phyloP scores from a whole-genome alignment of 352 stramenopile species.

The Globisporangium irregulare region DNA sequence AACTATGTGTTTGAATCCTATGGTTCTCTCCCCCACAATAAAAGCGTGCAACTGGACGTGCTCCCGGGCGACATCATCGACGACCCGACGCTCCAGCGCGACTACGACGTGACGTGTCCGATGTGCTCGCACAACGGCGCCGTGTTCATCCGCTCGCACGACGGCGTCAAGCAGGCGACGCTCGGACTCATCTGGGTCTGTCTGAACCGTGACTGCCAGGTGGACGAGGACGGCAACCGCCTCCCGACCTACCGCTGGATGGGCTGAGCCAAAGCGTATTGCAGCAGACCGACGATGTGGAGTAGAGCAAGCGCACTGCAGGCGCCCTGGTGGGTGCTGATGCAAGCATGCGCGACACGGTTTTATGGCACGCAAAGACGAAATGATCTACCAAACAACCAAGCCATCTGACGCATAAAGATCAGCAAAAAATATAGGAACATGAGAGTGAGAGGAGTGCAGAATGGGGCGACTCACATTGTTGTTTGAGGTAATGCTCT shows the following conservation, averaged over 20 bases:
- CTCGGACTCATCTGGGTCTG: constrained; percentile 88
- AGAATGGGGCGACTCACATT: background rate
- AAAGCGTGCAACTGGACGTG: constrained; percentile 80
- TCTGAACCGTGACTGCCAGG: constrained; percentile 84
- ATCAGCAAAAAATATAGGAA: background rate
- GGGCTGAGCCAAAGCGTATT: constrained; percentile 32
- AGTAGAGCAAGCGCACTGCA: background rate
- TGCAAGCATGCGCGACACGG: background rate
- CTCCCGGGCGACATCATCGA: constrained; percentile 85
- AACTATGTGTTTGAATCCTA: constrained; percentile 1
- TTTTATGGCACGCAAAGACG: background rate
- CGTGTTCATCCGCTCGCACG: constrained; percentile 86
- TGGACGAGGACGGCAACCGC: constrained; percentile 82
- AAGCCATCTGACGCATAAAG: background rate
- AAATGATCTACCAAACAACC: background rate
- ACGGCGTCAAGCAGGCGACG: constrained; percentile 86
- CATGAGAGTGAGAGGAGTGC: background rate
- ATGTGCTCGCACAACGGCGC: constrained; percentile 77
- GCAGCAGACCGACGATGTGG: background rate
- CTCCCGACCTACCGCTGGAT: constrained; percentile 87
- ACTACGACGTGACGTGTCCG: constrained; percentile 83
- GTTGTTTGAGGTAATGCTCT: background rate
- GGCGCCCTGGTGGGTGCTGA: background rate
- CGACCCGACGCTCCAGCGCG: constrained; percentile 84
- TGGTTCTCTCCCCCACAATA: background rate